A percentile compares a stretch with the other conserved stretches of the same genome.
phyloP scores from a whole-genome alignment of 352 stramenopile genomes.

The Phytophthora chlamydospora region DNA sequence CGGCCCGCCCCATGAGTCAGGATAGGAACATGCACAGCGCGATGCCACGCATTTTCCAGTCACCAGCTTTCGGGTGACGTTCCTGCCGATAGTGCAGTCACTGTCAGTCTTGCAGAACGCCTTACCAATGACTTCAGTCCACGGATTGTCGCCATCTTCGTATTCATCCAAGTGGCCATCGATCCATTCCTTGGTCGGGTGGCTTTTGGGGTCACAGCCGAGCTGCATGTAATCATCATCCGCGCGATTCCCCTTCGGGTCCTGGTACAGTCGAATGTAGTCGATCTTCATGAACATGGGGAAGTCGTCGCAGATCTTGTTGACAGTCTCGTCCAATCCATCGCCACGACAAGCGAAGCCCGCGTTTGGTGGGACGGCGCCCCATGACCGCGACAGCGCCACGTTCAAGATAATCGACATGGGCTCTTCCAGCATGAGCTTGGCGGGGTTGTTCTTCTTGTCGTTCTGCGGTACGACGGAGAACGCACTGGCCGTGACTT shows the following conservation, averaged over 20 bases:
- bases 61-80: conserved; percentile 23
- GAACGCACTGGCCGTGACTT: conserved; percentile 58
- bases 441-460: conserved; percentile 53
- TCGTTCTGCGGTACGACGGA: conserved; percentile 50
- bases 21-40: conserved; percentile 38
- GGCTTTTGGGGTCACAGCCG: conserved; percentile 38
- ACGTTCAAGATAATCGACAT: conserved; percentile 71
- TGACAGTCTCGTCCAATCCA: conserved; percentile 24
- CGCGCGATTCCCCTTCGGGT: conserved; percentile 25
- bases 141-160: conserved; percentile 31
- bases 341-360: conserved; percentile 33
- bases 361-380: conserved; percentile 41
- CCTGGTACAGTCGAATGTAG: conserved; percentile 87
- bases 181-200: conserved; percentile 48
- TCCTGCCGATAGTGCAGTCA: conserved; percentile 42
- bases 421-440: conserved; percentile 51
- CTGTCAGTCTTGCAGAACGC: conserved; percentile 32
- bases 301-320: conserved; percentile 53
- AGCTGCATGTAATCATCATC: conserved; percentile 28
- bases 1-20: conserved; percentile 41
- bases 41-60: conserved; percentile 39
- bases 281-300: conserved; percentile 79
- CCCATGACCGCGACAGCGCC: conserved; percentile 47
- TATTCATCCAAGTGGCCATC: conserved; percentile 40
- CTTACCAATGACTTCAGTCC: conserved; percentile 27